These are phyloP conservation scores for Xylaria sp. DNA, from an alignment of 2,329 filamentous ascomycete species.

Conservation along the genomic window DNA sequence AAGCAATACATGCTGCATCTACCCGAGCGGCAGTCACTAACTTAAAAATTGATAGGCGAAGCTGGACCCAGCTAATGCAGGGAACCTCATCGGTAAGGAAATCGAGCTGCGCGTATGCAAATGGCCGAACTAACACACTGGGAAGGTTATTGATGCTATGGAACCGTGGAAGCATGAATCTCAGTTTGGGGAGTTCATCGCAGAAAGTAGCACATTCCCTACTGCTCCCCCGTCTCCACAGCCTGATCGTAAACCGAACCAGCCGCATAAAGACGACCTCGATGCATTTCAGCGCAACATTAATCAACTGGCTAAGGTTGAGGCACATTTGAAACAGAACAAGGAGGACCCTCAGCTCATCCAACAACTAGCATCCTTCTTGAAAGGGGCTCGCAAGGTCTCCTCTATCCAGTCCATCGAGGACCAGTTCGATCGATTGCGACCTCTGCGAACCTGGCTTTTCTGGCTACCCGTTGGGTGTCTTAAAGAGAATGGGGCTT, in stretches of 20 bases:
- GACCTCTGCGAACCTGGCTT: conserved; percentile 89
- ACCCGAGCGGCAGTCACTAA: conserved; percentile 53
- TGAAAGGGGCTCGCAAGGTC: conserved; percentile 77
- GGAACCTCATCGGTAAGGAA: conserved; percentile 84
- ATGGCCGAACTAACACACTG: conserved; percentile 44
- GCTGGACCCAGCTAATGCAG: conserved; percentile 93
- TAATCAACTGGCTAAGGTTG: conserved; percentile 74
- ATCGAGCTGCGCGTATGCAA: conserved; percentile 7
- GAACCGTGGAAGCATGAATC: conserved; percentile 91
- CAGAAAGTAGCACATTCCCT: conserved; percentile 79
- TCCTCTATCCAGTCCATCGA: conserved; percentile 76
- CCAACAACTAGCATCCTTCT: conserved; percentile 75
- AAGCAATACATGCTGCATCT: conserved; percentile 57
- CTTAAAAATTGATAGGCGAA: conserved; percentile 69
- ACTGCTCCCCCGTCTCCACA: conserved; percentile 72
- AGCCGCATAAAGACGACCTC: conserved; percentile 76
- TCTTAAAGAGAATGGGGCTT: conserved; percentile 79
- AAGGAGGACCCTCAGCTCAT: conserved; percentile 76
- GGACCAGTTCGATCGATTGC: conserved; percentile 90
- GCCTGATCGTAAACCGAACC: conserved; percentile 69
- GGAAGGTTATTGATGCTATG: conserved; percentile 88
- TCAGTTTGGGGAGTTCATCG: conserved; percentile 83
- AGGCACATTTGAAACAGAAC: conserved; percentile 74
- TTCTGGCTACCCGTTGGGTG: conserved; percentile 94
- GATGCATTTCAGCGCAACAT: conserved; percentile 74